Evolutionary conservation across 2,329 filamentous ascomycete genomes (phyloP), one percentile per base, ranked within the genome.

Genomic region (Neonectria hederae): DNA sequence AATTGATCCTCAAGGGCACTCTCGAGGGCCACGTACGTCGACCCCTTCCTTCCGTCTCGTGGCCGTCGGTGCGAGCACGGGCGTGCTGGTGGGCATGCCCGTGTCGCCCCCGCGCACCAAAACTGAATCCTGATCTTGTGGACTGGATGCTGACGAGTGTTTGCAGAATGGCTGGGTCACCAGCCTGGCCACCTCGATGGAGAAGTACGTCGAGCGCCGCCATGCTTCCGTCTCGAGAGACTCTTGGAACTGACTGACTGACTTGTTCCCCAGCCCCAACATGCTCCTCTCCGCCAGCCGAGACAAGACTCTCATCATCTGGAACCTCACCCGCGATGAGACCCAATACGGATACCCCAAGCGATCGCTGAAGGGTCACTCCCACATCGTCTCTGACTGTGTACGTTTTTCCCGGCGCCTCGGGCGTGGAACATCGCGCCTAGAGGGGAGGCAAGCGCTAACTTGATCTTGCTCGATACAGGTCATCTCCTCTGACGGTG

Each of bases 261-360:
- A 68, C 57, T 38, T 45, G 55, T 11, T 49, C 61, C 56, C 55
- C 76, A 89, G 93, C 92, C 96, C 96, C 81, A 98, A 99, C 90
- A 98, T 99, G 95, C 94, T 99, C 83, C 90, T 99, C 79, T 99
- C 96, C 76, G 95, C 88, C 80, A 93, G 90, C 82, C 94, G 96
- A 86, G 96, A 99, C 90, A 97, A 98, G 92, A 93, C 92, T 76
- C 88, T 99, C 83, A 99, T 99, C 87, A 97, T 99, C 90, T 99
- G 96, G 96, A 97, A 97, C 90, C 89, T 99, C 80, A 98, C 96
- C 84, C 95, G 96, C 85, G 94, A 98, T 84, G 96, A 98, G 87
- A 90, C 90, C 82, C 91, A 93, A 82, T 99, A 98, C 89, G 96
- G 96, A 78, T 97, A 97, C 89, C 96, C 96, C 81, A 98, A 99